These are phyloP conservation scores for Plasmopara viticola DNA, from an alignment of 352 stramenopile genomes.

Conservation along the genomic window DNA sequence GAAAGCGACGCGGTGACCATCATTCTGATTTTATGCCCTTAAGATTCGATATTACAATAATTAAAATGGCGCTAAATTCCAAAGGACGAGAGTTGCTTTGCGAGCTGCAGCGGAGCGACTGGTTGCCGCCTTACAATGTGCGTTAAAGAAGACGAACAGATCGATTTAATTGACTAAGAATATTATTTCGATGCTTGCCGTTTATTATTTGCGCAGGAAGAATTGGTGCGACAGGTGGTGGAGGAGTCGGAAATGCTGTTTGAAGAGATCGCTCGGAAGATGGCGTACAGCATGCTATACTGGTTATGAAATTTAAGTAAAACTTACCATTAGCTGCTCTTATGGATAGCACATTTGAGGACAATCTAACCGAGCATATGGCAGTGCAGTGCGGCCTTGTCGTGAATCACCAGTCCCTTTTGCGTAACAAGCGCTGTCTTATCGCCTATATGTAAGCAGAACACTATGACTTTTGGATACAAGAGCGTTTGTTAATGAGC, in stretches of 20 bases:
- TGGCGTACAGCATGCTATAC: constrained; percentile 33
- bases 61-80: constrained; percentile 55
- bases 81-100: constrained; percentile 83
- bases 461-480: not conserved
- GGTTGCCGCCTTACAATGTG: constrained; percentile 89
- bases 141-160: constrained; percentile 4
- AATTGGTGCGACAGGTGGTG: constrained; percentile 72
- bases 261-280: constrained; percentile 70
- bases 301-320: not conserved
- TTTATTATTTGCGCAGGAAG: constrained; percentile 43
- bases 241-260: constrained; percentile 64
- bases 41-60: constrained; percentile 2
- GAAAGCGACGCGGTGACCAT: constrained; percentile 11
- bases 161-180: not conserved
- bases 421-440: constrained; percentile 88
- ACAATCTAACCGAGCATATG: constrained; percentile 52
- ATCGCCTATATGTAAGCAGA: constrained; percentile 76
- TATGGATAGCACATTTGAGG: constrained; percentile 43
- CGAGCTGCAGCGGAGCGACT: constrained; percentile 88
- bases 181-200: constrained; percentile 1
- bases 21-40: constrained; percentile 4
- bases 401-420: constrained; percentile 83
- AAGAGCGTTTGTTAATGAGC: not conserved
- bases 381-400: constrained; percentile 73
- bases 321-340: constrained; percentile 1